Evolutionary conservation across 1,284 basidiomycete genomes (phyloP).

Genomic region (Rhizoctonia solani): DNA sequence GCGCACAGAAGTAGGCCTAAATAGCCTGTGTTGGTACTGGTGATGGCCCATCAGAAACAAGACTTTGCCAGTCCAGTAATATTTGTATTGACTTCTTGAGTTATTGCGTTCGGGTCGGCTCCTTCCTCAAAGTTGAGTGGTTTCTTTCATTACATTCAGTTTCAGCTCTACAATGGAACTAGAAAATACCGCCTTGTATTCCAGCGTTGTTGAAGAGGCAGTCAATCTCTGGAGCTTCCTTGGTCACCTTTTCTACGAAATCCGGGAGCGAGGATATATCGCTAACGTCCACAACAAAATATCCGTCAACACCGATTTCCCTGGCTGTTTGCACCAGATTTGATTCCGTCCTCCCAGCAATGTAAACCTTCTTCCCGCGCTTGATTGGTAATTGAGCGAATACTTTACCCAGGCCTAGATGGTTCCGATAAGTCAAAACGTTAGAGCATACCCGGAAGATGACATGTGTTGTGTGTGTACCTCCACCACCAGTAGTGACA

Average conservation of each 20-base stretch:
- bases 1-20: not conserved
- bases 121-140: not conserved
- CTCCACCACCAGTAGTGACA: constrained; percentile 16
- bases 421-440: not conserved
- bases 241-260: constrained; percentile 43
- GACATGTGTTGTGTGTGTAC: not conserved
- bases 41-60: not conserved
- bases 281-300: constrained; percentile 48
- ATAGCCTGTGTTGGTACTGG: not conserved
- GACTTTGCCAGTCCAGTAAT: not conserved
- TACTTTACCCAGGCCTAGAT: constrained; percentile 40
- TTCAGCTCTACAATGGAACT: too few species aligned
- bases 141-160: too few species aligned
- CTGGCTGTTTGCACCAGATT: constrained; percentile 43
- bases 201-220: constrained; percentile 50
- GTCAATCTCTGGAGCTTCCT: constrained; percentile 48
- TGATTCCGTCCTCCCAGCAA: constrained; percentile 47
- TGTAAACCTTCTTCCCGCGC: constrained; percentile 47
- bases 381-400: constrained; percentile 46
- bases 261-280: constrained; percentile 42
- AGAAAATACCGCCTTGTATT: constrained; percentile 41
- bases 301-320: constrained; percentile 44
- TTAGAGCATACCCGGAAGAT: not conserved
- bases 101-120: not conserved
- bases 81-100: constrained; percentile 6